Percentiles rank a stretch among this genome's conserved stretches.
These are phyloP conservation scores for Neurospora discreta DNA, from an alignment of 495 filamentous ascomycete species.

Conservation along the genomic window DNA sequence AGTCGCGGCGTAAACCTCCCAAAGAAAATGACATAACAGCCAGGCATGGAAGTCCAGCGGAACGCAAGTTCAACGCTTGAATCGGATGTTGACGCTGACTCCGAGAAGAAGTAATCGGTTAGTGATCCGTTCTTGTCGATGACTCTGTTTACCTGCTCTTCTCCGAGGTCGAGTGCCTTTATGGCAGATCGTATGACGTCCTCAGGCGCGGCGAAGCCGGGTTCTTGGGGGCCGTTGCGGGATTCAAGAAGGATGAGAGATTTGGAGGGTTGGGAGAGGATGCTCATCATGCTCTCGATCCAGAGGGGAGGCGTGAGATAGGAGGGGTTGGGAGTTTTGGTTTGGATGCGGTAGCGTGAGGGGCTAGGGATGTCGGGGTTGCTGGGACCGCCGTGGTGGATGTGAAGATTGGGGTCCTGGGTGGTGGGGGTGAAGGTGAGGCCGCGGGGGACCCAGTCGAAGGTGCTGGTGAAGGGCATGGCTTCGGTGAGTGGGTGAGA, in stretches of 20 bases:
- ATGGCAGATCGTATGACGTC: background rate
- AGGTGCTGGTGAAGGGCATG: background rate
- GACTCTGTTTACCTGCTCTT: background rate
- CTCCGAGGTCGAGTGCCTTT: background rate
- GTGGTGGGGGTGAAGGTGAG: background rate
- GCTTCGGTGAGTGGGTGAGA: background rate
- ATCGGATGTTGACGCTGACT: background rate
- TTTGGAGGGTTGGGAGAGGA: background rate
- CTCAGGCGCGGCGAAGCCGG: background rate
- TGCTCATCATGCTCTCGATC: background rate
- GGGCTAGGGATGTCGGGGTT: background rate
- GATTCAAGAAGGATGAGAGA: background rate
- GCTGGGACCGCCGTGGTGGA: background rate
- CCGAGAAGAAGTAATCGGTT: background rate
- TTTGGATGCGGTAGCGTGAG: background rate
- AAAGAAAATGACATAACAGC: background rate
- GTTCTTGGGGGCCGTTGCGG: background rate
- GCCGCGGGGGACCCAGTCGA: background rate
- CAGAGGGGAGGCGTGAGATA: background rate
- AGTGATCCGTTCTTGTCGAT: background rate
- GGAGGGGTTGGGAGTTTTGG: background rate
- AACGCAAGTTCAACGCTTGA: background rate
- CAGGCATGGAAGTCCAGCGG: background rate
- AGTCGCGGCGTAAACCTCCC: background rate
- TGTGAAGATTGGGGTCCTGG: background rate